Conservation (phyloP, 1,284 basidiomycete genomes). For the Boletus holoroseus region DNA sequence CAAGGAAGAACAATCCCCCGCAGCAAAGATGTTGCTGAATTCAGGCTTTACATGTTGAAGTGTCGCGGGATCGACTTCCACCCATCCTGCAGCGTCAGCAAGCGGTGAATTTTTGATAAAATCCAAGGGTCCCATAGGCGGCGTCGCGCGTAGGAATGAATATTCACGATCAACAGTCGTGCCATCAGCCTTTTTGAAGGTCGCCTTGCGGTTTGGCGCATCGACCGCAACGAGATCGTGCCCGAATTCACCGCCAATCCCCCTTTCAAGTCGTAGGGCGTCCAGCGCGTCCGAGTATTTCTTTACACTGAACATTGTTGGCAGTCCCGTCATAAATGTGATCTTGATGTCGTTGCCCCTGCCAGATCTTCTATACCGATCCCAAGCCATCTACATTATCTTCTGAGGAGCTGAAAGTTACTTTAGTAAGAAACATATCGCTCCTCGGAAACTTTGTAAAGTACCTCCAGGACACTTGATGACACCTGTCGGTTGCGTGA, state of each 20-base stretch:
- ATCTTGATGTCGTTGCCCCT: conserved; percentile 60
- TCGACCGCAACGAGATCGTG: conserved; percentile 83
- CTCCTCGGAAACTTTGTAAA: conserved; percentile 11
- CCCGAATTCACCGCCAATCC: conserved; percentile 74
- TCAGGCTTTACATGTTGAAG: conserved; percentile 79
- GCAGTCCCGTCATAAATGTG: conserved; percentile 90
- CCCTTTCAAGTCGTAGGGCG: conserved; percentile 71
- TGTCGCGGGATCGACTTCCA: conserved; percentile 77
- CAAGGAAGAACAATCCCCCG: conserved; percentile 87
- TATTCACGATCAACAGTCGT: conserved; percentile 68
- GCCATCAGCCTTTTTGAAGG: conserved; percentile 75
- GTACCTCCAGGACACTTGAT: conserved; percentile 93
- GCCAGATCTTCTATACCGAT: conserved; percentile 57
- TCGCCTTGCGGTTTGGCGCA: conserved; percentile 65
- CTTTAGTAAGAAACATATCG: conserved; percentile 3
- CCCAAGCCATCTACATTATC: conserved; percentile 95
- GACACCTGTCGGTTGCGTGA: conserved; percentile 93
- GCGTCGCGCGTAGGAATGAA: conserved; percentile 82
- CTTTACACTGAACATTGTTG: conserved; percentile 87
- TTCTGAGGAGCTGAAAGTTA: conserved; percentile 72
- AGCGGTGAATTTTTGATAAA: conserved; percentile 78
- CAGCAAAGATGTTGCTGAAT: conserved; percentile 78
- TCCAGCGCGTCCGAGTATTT: conserved; percentile 90
- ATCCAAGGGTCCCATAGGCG: conserved; percentile 86
- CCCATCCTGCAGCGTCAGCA: conserved; percentile 81